phyloP scores from a whole-genome alignment of 306 rosid species.

The Cucurbita ficifolia region DNA sequence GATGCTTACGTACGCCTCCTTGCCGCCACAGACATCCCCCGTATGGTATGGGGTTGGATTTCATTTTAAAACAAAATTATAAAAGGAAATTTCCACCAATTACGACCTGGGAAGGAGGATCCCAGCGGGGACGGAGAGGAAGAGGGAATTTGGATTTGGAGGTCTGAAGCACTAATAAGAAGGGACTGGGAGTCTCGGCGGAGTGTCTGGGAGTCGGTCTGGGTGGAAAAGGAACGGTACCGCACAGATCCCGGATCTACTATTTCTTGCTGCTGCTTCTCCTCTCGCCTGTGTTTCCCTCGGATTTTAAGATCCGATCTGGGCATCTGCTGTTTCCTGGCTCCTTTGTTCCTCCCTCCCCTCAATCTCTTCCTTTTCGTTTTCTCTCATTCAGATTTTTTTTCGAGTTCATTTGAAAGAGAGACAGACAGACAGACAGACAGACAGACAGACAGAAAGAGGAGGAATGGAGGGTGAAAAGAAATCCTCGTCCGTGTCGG shows the following conservation, averaged over 20 bases:
- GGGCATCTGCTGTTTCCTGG: conserved; percentile 4
- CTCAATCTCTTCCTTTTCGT: not conserved
- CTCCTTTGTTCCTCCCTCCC: not conserved
- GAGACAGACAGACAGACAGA: not conserved
- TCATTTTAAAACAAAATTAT: too few species aligned
- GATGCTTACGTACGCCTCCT: too few species aligned
- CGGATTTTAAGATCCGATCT: conserved; percentile 8
- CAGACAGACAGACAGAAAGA: not conserved
- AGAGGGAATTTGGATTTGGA: not conserved
- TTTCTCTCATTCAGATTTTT: not conserved
- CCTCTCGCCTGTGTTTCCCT: not conserved
- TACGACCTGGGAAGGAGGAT: not conserved
- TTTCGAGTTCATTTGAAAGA: not conserved
- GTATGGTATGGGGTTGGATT: too few species aligned
- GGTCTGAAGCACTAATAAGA: not conserved
- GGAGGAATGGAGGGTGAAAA: conserved; percentile 48
- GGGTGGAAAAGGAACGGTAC: not conserved
- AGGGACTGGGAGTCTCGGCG: too few species aligned
- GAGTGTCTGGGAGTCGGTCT: not conserved
- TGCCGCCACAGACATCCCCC: too few species aligned
- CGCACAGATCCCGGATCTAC: not conserved
- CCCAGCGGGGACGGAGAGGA: not conserved
- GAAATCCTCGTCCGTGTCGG: conserved; percentile 50
- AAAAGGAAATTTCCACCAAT: not conserved
- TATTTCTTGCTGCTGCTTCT: too few species aligned